phyloP scores from a whole-genome alignment of 768 basidiomycete genomes.

The Cantharellus anzutake region DNA sequence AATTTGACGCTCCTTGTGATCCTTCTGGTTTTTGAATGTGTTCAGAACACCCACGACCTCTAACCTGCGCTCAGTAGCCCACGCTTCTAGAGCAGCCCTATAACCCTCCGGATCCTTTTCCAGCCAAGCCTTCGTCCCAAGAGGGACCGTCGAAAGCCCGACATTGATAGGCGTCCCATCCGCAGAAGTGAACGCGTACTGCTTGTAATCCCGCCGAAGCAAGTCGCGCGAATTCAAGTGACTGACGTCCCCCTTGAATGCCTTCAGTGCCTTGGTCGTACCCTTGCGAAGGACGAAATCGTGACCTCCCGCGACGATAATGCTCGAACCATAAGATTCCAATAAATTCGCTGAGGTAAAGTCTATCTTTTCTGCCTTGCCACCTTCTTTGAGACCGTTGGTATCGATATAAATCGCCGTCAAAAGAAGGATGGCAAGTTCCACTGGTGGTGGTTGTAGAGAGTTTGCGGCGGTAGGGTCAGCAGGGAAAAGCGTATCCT shows the following conservation, averaged over 20 bases:
- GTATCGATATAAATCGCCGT: slow-evolving; percentile 79
- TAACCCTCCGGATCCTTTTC: slow-evolving; percentile 23
- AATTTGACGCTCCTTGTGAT: slow-evolving; percentile 14
- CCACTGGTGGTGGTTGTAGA: slow-evolving; percentile 22
- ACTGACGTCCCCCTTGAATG: slow-evolving; percentile 48
- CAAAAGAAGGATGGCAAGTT: slow-evolving; percentile 63
- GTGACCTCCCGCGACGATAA: slow-evolving; percentile 16
- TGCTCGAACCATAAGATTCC: neutral
- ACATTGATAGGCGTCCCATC: slow-evolving; percentile 28
- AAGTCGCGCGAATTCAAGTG: slow-evolving; percentile 56
- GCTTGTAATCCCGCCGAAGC: slow-evolving; percentile 88
- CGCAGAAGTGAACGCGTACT: slow-evolving; percentile 40
- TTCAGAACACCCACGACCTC: slow-evolving; percentile 67
- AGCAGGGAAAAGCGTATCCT: slow-evolving; percentile 14
- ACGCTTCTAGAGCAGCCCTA: slow-evolving; percentile 24
- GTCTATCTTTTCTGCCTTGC: slow-evolving; percentile 58
- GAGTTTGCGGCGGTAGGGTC: slow-evolving; percentile 3
- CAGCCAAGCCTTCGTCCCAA: slow-evolving; percentile 40
- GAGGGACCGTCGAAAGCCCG: slow-evolving; percentile 70
- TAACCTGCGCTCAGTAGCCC: slow-evolving; percentile 47
- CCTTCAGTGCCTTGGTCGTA: slow-evolving; percentile 28
- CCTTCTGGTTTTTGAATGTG: slow-evolving; percentile 29
- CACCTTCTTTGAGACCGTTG: slow-evolving; percentile 49
- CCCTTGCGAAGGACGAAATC: slow-evolving; percentile 26
- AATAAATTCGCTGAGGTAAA: slow-evolving; percentile 44